Base-by-base conservation (phyloP, 495 filamentous ascomycete genomes). In the Glarea lozoyensis region DNA sequence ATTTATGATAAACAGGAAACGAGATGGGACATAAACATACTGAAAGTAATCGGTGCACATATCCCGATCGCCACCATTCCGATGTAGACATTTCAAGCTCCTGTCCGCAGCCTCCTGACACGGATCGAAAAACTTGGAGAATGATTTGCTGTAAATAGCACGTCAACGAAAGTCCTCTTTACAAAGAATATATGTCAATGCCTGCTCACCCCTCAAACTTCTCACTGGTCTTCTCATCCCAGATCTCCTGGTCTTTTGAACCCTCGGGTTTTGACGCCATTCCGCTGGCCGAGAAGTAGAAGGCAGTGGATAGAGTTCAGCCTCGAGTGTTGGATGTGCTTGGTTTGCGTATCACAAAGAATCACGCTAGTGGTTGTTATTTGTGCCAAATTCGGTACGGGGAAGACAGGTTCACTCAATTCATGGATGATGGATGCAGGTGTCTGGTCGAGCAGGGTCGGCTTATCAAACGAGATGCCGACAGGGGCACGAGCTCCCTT, bases 1-100 rank as follows among this genome's bases (percentile, higher is more conserved):
- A 34, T 34, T 11, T 13, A 13, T 11, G n/a, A 13, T 11, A 34
- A 34, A 6, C 40, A 37, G 34, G 42, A 15, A 9, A 42, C 17
- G 39, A 20, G 18, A 15, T 15, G 21, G 7, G 4, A 23, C 31
- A 24, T 12, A n/a, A 12, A 65, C 79, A 66, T 50, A 96, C 89
- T 94, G 84, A 56, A 97, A 97, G 60, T 92, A 97, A 60, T 96
- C 92, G 37, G 65, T 63, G 56, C 90, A 97, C 76, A 96, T 80
- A n/a, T 81, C 72, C 40, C 79, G 74, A 59, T 95, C 87, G 15
- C 78, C 86, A 2, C 65, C 79, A 63, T 97, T 97, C 17, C 90
- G 78, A 51, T 85, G 79, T 61, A 97, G 69, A 64, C 90, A 97
- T 55, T 74, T 78, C 10, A 94, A 75, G 61, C 87, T 94, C 46